Conservation (phyloP, 2,329 filamentous ascomycete species). For the Colletotrichum sp. region DNA sequence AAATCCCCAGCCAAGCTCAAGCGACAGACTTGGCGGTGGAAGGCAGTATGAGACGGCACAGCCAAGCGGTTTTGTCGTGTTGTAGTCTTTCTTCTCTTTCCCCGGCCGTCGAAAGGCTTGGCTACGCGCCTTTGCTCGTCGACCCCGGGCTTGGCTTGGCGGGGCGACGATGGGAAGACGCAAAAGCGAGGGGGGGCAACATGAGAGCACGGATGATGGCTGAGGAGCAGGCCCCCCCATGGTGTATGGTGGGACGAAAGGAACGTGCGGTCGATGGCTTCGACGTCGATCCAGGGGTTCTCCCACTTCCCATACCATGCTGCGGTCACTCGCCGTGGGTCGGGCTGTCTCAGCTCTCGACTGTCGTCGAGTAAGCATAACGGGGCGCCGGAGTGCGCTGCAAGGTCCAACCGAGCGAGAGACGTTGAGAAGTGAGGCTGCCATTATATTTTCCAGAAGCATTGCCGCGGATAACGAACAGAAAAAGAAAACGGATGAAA, state of each 20-base stretch:
- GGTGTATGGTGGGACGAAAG: neutral
- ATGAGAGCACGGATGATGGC: neutral
- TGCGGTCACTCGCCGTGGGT: neutral
- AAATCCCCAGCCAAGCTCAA: neutral
- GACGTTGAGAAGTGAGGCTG: neutral
- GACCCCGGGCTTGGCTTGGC: neutral
- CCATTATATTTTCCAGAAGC: neutral
- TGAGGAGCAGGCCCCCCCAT: neutral
- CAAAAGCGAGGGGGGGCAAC: neutral
- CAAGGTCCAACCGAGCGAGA: neutral
- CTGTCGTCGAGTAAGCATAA: neutral
- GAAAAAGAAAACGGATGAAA: neutral
- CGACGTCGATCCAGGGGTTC: neutral
- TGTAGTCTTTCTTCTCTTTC: neutral
- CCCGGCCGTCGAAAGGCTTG: neutral
- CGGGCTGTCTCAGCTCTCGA: neutral
- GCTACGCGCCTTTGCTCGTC: neutral
- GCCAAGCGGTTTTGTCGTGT: conserved; percentile 1
- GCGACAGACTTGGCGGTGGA: neutral
- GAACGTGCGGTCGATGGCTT: neutral
- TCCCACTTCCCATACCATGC: neutral
- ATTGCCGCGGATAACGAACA: neutral
- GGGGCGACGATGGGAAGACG: neutral
- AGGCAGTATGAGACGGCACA: conserved; percentile 1
- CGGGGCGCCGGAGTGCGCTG: neutral